Evolutionary conservation across 352 stramenopile species (phyloP), one percentile per base, ranked within the genome.

Genomic region (Pythium plurisporium): DNA sequence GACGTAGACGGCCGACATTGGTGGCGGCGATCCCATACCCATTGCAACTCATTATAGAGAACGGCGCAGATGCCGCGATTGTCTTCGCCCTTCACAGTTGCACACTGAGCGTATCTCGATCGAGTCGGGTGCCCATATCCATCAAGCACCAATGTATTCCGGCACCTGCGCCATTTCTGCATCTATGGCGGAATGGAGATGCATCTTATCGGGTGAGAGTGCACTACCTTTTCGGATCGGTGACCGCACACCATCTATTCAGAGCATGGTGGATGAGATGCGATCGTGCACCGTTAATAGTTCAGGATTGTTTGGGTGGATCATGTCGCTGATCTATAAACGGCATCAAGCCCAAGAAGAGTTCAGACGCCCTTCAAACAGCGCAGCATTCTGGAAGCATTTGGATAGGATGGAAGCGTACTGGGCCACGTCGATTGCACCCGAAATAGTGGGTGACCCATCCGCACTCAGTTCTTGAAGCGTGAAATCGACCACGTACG

Each of bases 401-500:
- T 57, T 59, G 27, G 48, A 20, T 9, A 64, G 23, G 9, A 69
- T 27, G 7, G 22, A 17, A 5, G 19, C 37, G 41, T 55, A 69
- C 29, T 59, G 55, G 27, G 56, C 50, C 11, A 53, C 2, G 10
- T 64, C 55, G 10, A 69, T 57, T 1, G 62, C 55, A 22, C 62
- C 55, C 0, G 37, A 58, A n/a, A 64, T 42, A 52, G 19, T 29
- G 4, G 46, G 4, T 3, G 23, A 3, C 7, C 19, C 38, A 23
- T 66, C 36, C 6, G 36, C n/a, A 7, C 14, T 2, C 14, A 68
- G 17, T 22, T 68, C 61, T n/a, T 59, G 20, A 5, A 64, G 38
- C 14, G 62, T 61, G 26, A 52, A 69, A 44, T 57, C 52, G 30
- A 69, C 46, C 12, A 64, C 52, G 19, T 64, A 69, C 17, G 36